Conservation (phyloP, 164 flowering plant genomes). For the Annona cherimola region DNA sequence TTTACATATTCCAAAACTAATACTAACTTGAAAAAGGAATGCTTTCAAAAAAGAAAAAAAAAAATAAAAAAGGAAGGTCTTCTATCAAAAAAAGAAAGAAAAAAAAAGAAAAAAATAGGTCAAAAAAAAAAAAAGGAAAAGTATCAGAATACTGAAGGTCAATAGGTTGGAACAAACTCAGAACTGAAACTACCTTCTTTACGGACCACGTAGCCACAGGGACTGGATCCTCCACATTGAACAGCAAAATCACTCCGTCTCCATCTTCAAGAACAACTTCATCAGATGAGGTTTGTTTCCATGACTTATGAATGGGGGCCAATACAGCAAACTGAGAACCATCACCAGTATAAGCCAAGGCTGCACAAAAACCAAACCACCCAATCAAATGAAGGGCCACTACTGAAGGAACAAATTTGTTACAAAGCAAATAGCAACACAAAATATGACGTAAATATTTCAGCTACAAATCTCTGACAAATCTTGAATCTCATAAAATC, state of each 20-base stretch:
- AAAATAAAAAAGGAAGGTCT: too few species aligned
- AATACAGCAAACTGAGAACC: conserved; percentile 65
- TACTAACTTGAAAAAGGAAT: too few species aligned
- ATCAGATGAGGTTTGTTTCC: conserved; percentile 13
- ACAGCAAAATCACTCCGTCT: conserved; percentile 72
- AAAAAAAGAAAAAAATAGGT: too few species aligned
- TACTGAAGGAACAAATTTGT: too few species aligned
- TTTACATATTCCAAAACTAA: too few species aligned
- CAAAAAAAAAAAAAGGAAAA: not conserved
- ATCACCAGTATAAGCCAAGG: conserved; percentile 48
- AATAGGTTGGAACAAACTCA: not conserved
- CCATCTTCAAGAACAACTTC: conserved; percentile 20
- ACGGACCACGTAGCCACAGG: conserved; percentile 79
- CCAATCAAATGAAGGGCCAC: too few species aligned
- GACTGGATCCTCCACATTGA: conserved; percentile 49
- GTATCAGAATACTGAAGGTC: not conserved
- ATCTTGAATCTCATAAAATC: too few species aligned
- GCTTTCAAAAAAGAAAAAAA: too few species aligned
- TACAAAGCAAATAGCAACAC: too few species aligned
- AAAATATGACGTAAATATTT: too few species aligned
- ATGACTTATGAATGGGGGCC: conserved; percentile 43
- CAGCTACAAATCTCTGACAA: too few species aligned
- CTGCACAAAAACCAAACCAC: conserved; percentile 49
- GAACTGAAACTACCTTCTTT: conserved; percentile 47
- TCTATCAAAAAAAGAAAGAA: too few species aligned